Evolutionary conservation across 352 stramenopile genomes (phyloP), one percentile per base, ranked within the genome.

Genomic region (Globisporangium cederbergense): DNA sequence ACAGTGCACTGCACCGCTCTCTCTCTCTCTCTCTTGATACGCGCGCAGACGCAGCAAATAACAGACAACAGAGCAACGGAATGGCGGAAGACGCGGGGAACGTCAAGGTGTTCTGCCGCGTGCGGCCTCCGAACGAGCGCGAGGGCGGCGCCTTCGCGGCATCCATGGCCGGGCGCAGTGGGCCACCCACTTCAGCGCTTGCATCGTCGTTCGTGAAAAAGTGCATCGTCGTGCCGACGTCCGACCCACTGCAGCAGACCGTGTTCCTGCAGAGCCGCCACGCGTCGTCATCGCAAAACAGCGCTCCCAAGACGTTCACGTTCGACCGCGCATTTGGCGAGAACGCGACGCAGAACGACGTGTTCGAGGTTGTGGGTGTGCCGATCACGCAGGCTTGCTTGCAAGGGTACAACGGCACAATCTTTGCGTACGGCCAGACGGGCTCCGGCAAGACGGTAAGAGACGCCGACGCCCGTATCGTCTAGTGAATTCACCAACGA

Each of bases 281-380:
- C 53, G 65, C 46, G 14, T 3, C 45, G 28, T 22, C 56, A 8
- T 34, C 58, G 10, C 57, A 50, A 43, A 62, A 62, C 57, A 62
- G 59, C 25, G 57, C 61, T 18, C 58, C 85, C 4, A 80, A 84
- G 43, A 81, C 72, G n/a, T 97, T 97, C 63, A 97, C 88, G 3
- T 98, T 98, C 64, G 93, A 98, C 70, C 78, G 79, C 49, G 90
- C 97, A 4, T 98, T 98, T 73, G 76, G 86, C 57, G 91, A 97
- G 25, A 75, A 87, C 32, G 80, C 95, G 42, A 88, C 71, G 18
- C 97, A 99, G 78, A 81, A 88, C 60, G 83, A 98, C 50, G 85
- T 98, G 22, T 98, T 98, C 66, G 73, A 96, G 25, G 66, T 80
- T 9, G 87, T 96, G 5, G 93, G 88, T 16, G 83, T 79, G 46